These are phyloP conservation scores for Barbatosphaeria neglecta DNA, from an alignment of 495 filamentous ascomycete genomes.

Conservation along the genomic window DNA sequence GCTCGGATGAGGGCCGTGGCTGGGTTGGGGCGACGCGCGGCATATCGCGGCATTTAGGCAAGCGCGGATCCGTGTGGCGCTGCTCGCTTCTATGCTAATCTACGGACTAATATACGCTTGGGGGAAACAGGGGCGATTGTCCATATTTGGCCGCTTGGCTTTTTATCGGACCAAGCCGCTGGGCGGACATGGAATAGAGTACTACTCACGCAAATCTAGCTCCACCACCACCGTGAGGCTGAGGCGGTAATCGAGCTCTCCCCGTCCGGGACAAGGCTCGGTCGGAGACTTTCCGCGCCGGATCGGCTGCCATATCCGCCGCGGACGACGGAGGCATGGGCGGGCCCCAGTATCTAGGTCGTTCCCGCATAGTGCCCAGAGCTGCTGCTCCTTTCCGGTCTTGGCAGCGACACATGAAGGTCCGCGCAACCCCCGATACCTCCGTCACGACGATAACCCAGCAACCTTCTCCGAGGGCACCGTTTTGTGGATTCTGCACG, in stretches of 20 bases:
- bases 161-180: background rate
- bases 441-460: too few species aligned
- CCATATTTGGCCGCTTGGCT: background rate
- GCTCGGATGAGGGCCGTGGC: too few species aligned
- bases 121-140: background rate
- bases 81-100: background rate
- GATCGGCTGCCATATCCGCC: background rate
- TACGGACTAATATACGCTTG: background rate
- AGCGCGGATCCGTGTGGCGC: constrained; percentile 1
- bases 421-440: too few species aligned
- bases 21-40: too few species aligned
- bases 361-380: background rate
- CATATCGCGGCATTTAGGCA: background rate
- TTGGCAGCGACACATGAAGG: too few species aligned
- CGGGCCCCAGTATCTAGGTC: too few species aligned
- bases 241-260: background rate
- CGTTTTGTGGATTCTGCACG: too few species aligned
- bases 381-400: too few species aligned
- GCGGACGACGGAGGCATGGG: too few species aligned
- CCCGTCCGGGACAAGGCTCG: background rate
- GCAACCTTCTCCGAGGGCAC: too few species aligned
- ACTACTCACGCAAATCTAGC: too few species aligned
- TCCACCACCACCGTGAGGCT: too few species aligned
- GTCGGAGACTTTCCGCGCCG: background rate
- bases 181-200: background rate